Percentiles rank a stretch among this genome's conserved stretches.
These are phyloP conservation scores for Macaranga tanarius DNA, from an alignment of 441 rosid genomes.

Conservation along the genomic window DNA sequence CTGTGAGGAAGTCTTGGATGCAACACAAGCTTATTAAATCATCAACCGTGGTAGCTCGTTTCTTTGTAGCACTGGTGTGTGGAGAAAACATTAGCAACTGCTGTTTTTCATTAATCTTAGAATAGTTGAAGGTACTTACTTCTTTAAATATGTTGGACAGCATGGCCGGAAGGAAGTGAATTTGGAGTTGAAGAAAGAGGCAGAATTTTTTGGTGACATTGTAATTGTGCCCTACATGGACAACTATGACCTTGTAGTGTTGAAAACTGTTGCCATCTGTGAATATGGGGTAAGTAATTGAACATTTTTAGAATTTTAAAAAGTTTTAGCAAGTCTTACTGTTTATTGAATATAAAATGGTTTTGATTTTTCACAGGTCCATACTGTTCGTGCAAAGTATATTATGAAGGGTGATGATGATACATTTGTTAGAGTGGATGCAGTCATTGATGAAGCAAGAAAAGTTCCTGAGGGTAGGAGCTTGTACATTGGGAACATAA, in stretches of 20 bases:
- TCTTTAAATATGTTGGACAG: slow-evolving; percentile 36
- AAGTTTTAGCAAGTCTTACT: background rate
- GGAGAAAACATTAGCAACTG: slow-evolving; percentile 1
- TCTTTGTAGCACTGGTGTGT: slow-evolving; percentile 83
- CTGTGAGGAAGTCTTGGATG: slow-evolving; percentile 96
- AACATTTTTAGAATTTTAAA: slow-evolving; percentile 7
- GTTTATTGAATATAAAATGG: slow-evolving; percentile 11
- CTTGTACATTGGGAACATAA: slow-evolving; percentile 79
- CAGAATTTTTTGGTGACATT: slow-evolving; percentile 82
- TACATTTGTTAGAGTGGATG: slow-evolving; percentile 75
- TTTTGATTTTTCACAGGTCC: slow-evolving; percentile 44
- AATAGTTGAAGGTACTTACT: slow-evolving; percentile 7
- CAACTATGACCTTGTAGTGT: slow-evolving; percentile 82
- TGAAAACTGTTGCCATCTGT: slow-evolving; percentile 90
- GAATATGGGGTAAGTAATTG: slow-evolving; percentile 72
- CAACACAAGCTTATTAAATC: slow-evolving; percentile 78
- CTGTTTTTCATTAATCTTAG: background rate
- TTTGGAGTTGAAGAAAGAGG: slow-evolving; percentile 80
- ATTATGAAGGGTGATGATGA: slow-evolving; percentile 92
- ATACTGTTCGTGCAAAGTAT: slow-evolving; percentile 55
- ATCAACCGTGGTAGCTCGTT: slow-evolving; percentile 82
- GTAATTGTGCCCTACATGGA: slow-evolving; percentile 91
- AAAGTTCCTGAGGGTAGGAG: slow-evolving; percentile 58
- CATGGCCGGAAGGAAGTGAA: slow-evolving; percentile 81
- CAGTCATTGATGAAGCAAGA: slow-evolving; percentile 57